Evolutionary conservation across 352 stramenopile genomes (phyloP).

Genomic region (Phytophthora aleatoria): DNA sequence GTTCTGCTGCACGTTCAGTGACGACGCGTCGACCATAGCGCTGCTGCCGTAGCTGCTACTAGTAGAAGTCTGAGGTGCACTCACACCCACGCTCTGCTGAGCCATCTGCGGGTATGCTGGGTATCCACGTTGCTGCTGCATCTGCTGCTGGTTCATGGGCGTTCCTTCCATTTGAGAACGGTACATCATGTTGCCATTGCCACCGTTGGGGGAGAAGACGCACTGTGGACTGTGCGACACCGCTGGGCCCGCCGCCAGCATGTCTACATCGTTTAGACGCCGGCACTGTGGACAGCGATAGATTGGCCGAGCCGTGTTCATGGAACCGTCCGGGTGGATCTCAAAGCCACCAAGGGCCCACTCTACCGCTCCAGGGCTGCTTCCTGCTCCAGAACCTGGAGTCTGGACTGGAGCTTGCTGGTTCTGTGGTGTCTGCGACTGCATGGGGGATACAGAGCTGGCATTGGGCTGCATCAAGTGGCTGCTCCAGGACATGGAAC

Average conservation of each 20-base stretch:
- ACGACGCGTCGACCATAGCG: conserved; percentile 22
- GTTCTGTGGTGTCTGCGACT: conserved; percentile 21
- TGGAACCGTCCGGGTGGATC: conserved; percentile 69
- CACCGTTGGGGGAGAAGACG: conserved; percentile 40
- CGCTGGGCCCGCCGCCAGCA: conserved; percentile 56
- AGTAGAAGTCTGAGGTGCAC: conserved; percentile 20
- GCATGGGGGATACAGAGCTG: conserved; percentile 24
- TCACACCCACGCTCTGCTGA: conserved; percentile 30
- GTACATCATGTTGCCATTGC: conserved; percentile 45
- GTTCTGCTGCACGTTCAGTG: conserved; percentile 43
- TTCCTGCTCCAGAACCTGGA: conserved; percentile 21
- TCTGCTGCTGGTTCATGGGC: conserved; percentile 42
- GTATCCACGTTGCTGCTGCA: conserved; percentile 50
- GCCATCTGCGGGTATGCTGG: conserved; percentile 45
- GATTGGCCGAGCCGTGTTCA: conserved; percentile 72
- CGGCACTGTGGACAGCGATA: conserved; percentile 78
- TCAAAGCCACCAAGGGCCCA: conserved; percentile 85
- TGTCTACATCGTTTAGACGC: conserved; percentile 72
- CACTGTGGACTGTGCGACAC: conserved; percentile 67
- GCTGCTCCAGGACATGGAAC: conserved; percentile 56
- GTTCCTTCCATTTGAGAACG: conserved; percentile 56
- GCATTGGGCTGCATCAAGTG: conserved; percentile 46
- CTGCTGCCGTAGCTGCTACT: conserved; percentile 33
- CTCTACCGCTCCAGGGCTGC: conserved; percentile 45
- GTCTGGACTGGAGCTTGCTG: conserved; percentile 29